Evolutionary conservation across 352 stramenopile genomes (phyloP), one percentile per base, ranked within the genome.

Genomic region (Pythium volutum): DNA sequence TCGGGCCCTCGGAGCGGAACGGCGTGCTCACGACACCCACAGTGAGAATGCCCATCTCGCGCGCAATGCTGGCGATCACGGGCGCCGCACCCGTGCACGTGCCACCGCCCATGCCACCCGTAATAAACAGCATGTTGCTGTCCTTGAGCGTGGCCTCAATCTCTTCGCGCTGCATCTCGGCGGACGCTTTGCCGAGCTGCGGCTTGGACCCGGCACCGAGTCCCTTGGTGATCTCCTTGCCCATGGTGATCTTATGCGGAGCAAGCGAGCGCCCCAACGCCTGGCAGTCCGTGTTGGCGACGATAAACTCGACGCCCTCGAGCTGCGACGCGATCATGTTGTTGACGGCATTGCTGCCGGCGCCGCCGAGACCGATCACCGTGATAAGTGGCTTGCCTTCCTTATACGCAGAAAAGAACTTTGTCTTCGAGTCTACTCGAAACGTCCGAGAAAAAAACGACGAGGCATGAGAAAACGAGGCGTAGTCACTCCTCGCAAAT

Each of bases 81-180:
- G 95, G 95, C 15, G 91, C 93, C 4, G 95, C 96, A 46, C 96
- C 91, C 23, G 86, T 95, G 55, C 91, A 96, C 0, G 93, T 98
- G 47, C 93, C 89, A 50, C 84, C 87, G n/a, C 85, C 84, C 96
- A 99, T 98, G 5, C 96, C 95, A 34, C 91, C 93, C 3, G 96
- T 98, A 48, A 98, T 93, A 68, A 98, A 98, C 33, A 98, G 79
- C 79, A 99, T 92, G 78, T 99, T 97, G 55, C 93, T 94, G 52
- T 95, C 92, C 52, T 89, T 62, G 23, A 98, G 77, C 62, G 96
- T 88, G 11, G 74, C 64, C n/a, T 88, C 73, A 54, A 99, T 97
- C 52, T 98, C 93, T 5, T 79, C 78, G 7, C 77, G 73, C 63
- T 93, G 91, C 71, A 97, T 82, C 66, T 96, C 79, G 3, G 93